Percentiles rank a stretch among this genome's conserved stretches.
These are phyloP conservation scores for Nicotiana sylvestris DNA, from an alignment of 257 asterid species.

Conservation along the genomic window DNA sequence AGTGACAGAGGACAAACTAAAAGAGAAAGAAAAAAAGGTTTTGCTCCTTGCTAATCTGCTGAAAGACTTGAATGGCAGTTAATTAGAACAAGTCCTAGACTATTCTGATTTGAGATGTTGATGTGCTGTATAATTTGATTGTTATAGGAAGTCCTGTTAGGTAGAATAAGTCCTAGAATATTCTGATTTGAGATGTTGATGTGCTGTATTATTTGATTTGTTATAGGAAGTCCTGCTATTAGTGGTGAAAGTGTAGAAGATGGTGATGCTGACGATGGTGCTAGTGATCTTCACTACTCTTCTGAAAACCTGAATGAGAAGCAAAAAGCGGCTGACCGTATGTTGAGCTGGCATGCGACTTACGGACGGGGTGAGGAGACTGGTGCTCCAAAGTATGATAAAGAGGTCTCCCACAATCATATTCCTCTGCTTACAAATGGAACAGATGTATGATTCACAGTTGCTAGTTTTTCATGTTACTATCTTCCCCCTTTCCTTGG, in stretches of 20 bases:
- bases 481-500: neutral
- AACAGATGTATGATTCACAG: conserved; percentile 62
- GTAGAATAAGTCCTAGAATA: neutral
- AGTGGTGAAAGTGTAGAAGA: conserved; percentile 73
- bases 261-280: conserved; percentile 52
- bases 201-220: conserved; percentile 1
- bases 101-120: neutral
- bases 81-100: neutral
- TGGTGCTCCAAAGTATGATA: conserved; percentile 77
- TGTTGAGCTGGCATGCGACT: conserved; percentile 94
- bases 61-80: neutral
- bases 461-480: conserved; percentile 14
- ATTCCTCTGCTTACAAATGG: conserved; percentile 95
- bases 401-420: conserved; percentile 84
- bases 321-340: conserved; percentile 81
- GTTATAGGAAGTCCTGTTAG: conserved; percentile 25
- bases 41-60: neutral
- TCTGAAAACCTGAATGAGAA: conserved; percentile 53
- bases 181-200: neutral
- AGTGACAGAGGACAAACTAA: neutral
- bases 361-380: conserved; percentile 71
- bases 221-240: conserved; percentile 89
- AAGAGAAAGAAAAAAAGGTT: neutral
- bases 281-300: conserved; percentile 48
- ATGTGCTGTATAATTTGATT: conserved; percentile 5